Conservation (phyloP, 2,329 filamentous ascomycete genomes). For the Neoarthrinium moseri region DNA sequence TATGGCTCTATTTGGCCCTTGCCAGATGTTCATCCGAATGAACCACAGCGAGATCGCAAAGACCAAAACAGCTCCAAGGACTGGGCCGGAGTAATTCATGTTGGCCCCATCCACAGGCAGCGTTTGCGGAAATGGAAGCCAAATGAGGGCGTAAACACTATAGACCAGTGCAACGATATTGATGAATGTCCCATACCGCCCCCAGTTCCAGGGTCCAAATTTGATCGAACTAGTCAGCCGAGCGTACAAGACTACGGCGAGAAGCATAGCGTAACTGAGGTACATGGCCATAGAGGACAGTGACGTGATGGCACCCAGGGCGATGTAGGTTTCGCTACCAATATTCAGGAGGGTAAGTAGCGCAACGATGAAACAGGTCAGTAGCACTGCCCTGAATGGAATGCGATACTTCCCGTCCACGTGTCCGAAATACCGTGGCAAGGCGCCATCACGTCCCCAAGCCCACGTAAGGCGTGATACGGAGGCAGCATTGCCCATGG, state of each 20-base stretch:
- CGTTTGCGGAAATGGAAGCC: slow-evolving; percentile 11
- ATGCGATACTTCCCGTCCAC: slow-evolving; percentile 10
- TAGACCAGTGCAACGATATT: slow-evolving; percentile 10
- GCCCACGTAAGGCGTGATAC: slow-evolving; percentile 11
- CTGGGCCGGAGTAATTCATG: slow-evolving; percentile 12
- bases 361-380: slow-evolving; percentile 9
- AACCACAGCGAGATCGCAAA: background rate
- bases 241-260: slow-evolving; percentile 7
- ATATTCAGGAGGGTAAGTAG: slow-evolving; percentile 11
- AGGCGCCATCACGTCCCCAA: slow-evolving; percentile 11
- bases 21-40: background rate
- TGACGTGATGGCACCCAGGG: slow-evolving; percentile 12
- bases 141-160: slow-evolving; percentile 11
- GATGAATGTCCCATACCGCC: slow-evolving; percentile 4
- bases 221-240: slow-evolving; percentile 1
- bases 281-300: slow-evolving; percentile 13
- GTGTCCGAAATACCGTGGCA: slow-evolving; percentile 10
- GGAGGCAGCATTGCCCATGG: slow-evolving; percentile 9
- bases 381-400: slow-evolving; percentile 8
- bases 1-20: background rate
- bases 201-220: slow-evolving; percentile 8
- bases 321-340: slow-evolving; percentile 10
- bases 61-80: slow-evolving; percentile 4
- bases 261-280: slow-evolving; percentile 11
- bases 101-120: slow-evolving; percentile 7